Percentiles rank a stretch among this genome's conserved stretches.
Evolutionary conservation across 495 filamentous ascomycete genomes (phyloP).

Genomic region (Lasiosphaeris hirsuta): DNA sequence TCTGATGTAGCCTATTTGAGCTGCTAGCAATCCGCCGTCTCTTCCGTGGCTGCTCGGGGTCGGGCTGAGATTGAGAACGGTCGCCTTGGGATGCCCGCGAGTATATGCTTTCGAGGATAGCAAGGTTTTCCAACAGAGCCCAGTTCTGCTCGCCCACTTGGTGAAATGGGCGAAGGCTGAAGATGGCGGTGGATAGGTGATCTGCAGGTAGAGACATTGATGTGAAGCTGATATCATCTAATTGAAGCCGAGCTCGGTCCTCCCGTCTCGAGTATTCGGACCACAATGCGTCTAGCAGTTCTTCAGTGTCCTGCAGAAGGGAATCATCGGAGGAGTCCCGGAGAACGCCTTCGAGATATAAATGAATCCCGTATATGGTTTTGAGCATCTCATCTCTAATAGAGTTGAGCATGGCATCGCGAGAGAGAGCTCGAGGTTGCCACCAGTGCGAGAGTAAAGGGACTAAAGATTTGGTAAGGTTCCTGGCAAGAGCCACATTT

Average conservation of each 20-base stretch:
- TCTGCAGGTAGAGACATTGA: constrained; percentile 32
- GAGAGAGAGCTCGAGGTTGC: constrained; percentile 60
- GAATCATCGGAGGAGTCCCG: constrained; percentile 25
- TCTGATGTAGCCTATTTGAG: constrained; percentile 60
- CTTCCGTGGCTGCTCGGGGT: constrained; percentile 55
- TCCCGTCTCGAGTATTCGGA: constrained; percentile 69
- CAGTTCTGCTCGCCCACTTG: constrained; percentile 50
- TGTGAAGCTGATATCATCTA: constrained; percentile 67
- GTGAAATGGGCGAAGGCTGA: constrained; percentile 48
- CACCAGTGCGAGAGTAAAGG: constrained; percentile 72
- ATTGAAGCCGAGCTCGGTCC: constrained; percentile 68
- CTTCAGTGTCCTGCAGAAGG: constrained; percentile 41
- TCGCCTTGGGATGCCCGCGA: constrained; percentile 29
- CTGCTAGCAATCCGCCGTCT: constrained; percentile 56
- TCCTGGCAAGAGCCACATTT: constrained; percentile 57
- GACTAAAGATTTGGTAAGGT: constrained; percentile 56
- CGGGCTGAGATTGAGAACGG: constrained; percentile 19
- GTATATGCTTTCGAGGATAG: constrained; percentile 46
- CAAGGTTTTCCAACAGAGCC: constrained; percentile 50
- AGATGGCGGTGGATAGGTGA: constrained; percentile 35
- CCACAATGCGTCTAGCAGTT: constrained; percentile 59
- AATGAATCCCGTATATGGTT: constrained; percentile 63
- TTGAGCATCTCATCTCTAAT: constrained; percentile 60
- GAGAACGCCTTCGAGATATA: constrained; percentile 51
- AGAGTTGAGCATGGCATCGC: constrained; percentile 66